A percentile compares a stretch with the other conserved stretches of the same genome.
These are phyloP conservation scores for Leccinum longicurvipes DNA, from an alignment of 768 basidiomycete species.

Conservation along the genomic window DNA sequence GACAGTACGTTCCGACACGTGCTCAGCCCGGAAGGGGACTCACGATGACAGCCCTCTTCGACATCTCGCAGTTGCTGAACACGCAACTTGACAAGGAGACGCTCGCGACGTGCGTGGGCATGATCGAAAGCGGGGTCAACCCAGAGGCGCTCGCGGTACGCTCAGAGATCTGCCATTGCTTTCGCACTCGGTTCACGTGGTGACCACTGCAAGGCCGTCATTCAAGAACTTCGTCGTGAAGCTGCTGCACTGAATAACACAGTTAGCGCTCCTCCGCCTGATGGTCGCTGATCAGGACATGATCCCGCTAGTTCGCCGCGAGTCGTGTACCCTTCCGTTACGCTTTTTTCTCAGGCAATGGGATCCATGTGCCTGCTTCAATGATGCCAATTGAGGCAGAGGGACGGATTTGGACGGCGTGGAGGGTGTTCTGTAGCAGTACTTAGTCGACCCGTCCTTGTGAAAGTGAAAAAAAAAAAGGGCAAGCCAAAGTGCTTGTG, in stretches of 20 bases:
- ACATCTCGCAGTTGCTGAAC: slow-evolving; percentile 85
- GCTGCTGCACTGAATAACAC: slow-evolving; percentile 41
- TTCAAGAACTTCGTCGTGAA: slow-evolving; percentile 80
- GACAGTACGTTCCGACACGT: slow-evolving; percentile 49
- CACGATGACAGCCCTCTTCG: slow-evolving; percentile 61
- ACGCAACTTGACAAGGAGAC: slow-evolving; percentile 88
- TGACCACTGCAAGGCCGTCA: slow-evolving; percentile 56
- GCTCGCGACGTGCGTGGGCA: slow-evolving; percentile 84
- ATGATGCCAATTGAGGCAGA: slow-evolving; percentile 8
- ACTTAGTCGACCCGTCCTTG: slow-evolving; percentile 7
- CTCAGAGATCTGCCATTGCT: slow-evolving; percentile 12
- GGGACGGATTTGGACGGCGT: slow-evolving; percentile 19
- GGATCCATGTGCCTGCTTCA: slow-evolving; percentile 10
- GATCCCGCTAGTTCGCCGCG: background rate
- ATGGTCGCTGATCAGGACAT: slow-evolving; percentile 22
- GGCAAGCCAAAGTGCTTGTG: too few relatives aligned
- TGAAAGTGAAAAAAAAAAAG: background rate
- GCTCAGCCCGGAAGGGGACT: slow-evolving; percentile 4
- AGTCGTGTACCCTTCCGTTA: background rate
- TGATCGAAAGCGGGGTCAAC: slow-evolving; percentile 92
- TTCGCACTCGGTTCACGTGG: slow-evolving; percentile 3
- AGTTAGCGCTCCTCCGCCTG: slow-evolving; percentile 10
- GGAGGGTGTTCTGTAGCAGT: slow-evolving; percentile 16
- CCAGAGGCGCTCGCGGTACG: slow-evolving; percentile 88
- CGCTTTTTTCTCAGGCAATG: background rate